Conservation (phyloP, 495 filamentous ascomycete species). For the Penicillium cosmopolitanum region DNA sequence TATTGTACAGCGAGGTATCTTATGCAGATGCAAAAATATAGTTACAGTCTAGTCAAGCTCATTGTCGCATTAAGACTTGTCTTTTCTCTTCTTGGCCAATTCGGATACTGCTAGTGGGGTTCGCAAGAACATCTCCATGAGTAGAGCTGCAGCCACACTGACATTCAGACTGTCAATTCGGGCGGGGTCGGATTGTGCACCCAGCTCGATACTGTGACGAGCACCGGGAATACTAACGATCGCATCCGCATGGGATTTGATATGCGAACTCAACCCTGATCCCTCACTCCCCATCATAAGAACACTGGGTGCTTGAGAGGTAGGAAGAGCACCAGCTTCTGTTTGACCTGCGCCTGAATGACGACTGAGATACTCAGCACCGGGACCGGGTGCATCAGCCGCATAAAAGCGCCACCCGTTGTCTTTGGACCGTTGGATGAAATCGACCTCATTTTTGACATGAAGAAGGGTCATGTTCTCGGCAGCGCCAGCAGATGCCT, state of each 20-base stretch:
- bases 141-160: conserved; percentile 76
- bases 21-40: conserved; percentile 14
- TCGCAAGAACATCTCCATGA: conserved; percentile 67
- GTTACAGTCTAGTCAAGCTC: conserved; percentile 15
- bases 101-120: conserved; percentile 41
- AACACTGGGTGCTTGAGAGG: conserved; percentile 66
- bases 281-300: conserved; percentile 85
- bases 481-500: conserved; percentile 83
- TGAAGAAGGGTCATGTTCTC: conserved; percentile 75
- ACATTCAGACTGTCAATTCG: conserved; percentile 82
- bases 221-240: conserved; percentile 58
- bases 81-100: conserved; percentile 23
- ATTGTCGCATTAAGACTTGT: conserved; percentile 24
- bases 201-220: conserved; percentile 35
- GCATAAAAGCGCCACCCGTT: conserved; percentile 87
- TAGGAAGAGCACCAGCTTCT: conserved; percentile 36
- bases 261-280: conserved; percentile 64
- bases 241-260: conserved; percentile 66
- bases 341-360: conserved; percentile 9
- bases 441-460: conserved; percentile 63
- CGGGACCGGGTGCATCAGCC: conserved; percentile 60
- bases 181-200: conserved; percentile 44
- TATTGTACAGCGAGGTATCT: conserved; percentile 23
- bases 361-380: conserved; percentile 31
- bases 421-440: conserved; percentile 66